Percentiles rank a stretch among this genome's conserved stretches.
Evolutionary conservation across 495 filamentous ascomycete genomes (phyloP).

Genomic region (Rostrohypoxylon terebratum): DNA sequence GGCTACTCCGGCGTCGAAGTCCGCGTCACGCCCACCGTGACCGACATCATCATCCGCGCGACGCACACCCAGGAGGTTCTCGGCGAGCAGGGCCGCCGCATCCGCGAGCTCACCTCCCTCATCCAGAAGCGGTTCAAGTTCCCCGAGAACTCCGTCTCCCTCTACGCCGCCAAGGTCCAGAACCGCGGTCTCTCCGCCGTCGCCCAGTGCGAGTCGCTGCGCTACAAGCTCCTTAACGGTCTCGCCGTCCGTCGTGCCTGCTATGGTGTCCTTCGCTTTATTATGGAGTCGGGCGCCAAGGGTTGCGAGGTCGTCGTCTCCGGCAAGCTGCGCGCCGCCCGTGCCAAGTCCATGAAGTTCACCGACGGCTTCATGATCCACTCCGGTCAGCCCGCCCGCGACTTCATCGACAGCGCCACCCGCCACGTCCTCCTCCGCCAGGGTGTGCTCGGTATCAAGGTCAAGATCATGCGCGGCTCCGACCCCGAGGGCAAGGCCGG

Average conservation of each 20-base stretch:
- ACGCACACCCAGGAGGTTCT: slow-evolving; percentile 99
- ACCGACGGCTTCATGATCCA: slow-evolving; percentile 99
- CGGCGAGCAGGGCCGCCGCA: slow-evolving; percentile 98
- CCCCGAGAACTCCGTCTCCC: slow-evolving; percentile 99
- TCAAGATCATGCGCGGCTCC: slow-evolving; percentile 99
- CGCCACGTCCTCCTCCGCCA: slow-evolving; percentile 99
- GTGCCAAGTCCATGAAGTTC: slow-evolving; percentile 99
- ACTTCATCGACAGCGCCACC: slow-evolving; percentile 98
- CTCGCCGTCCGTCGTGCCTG: slow-evolving; percentile 96
- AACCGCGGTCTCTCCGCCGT: slow-evolving; percentile 99
- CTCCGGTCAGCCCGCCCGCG: slow-evolving; percentile 98
- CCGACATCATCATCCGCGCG: slow-evolving; percentile 99
- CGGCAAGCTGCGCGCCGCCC: slow-evolving; percentile 97
- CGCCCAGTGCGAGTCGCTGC: slow-evolving; percentile 99
- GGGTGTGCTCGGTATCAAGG: slow-evolving; percentile 99
- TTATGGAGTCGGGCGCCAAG: slow-evolving; percentile 99
- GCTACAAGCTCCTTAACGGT: slow-evolving; percentile 99
- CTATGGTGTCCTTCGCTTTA: slow-evolving; percentile 99
- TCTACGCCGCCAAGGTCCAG: slow-evolving; percentile 99
- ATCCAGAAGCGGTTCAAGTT: slow-evolving; percentile 99
- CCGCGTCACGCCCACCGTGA: slow-evolving; percentile 99
- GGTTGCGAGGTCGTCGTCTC: slow-evolving; percentile 99
- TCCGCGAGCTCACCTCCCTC: slow-evolving; percentile 98
- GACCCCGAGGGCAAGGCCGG: slow-evolving; percentile 99
- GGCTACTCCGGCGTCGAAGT: slow-evolving; percentile 99